A percentile compares a stretch with the other conserved stretches of the same genome.
These are phyloP conservation scores for Bonia amplexicaulis DNA, from an alignment of 176 grass and related monocot genomes.

Conservation along the genomic window DNA sequence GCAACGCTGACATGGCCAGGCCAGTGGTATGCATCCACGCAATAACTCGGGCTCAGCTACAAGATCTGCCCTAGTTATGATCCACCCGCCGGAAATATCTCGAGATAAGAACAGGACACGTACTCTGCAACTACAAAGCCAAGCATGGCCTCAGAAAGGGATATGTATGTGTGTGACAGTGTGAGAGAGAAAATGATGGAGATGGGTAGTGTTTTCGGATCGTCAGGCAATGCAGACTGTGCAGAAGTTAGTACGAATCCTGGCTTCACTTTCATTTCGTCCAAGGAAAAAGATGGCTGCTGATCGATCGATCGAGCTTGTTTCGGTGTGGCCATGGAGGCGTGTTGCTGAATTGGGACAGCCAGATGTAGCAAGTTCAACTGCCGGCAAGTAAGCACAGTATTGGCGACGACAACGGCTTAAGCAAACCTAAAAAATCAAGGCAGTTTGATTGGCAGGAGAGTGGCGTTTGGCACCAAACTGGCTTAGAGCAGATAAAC, in stretches of 20 bases:
- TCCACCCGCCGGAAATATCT: not conserved
- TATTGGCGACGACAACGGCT: conserved; percentile 3
- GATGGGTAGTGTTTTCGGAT: not conserved
- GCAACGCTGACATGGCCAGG: not conserved
- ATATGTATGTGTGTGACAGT: not conserved
- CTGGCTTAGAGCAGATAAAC: not conserved
- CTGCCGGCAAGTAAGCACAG: conserved; percentile 24
- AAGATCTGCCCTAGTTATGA: not conserved
- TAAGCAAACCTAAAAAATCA: conserved; percentile 8
- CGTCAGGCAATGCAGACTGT: not conserved
- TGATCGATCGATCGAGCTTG: not conserved
- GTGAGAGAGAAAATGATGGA: not conserved
- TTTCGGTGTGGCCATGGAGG: not conserved
- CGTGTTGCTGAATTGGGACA: not conserved
- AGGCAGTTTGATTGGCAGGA: not conserved
- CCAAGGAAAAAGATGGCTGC: no score
- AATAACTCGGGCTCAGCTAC: conserved; percentile 14
- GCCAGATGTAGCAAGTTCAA: conserved; percentile 15
- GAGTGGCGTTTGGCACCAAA: not conserved
- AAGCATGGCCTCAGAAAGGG: conserved; percentile 14
- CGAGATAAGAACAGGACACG: not conserved
- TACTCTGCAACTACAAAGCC: not conserved
- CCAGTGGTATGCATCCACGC: not conserved
- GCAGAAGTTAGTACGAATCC: not conserved
- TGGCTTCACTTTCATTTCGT: not conserved